Evolutionary conservation across 2,329 filamentous ascomycete species (phyloP).

Genomic region (Aspergillus sp.): DNA sequence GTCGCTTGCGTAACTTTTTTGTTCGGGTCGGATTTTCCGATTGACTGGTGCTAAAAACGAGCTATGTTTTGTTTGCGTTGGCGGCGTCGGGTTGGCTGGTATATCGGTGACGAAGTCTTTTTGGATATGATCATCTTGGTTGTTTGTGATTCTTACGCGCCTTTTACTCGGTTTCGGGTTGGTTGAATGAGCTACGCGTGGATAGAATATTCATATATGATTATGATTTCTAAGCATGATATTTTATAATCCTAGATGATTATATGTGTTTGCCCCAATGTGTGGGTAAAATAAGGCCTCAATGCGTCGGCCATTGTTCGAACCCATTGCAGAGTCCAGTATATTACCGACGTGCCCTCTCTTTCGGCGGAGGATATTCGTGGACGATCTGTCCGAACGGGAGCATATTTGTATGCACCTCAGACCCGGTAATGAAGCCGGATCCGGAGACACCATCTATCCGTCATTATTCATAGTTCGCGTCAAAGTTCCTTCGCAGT

Average conservation of each 20-base stretch:
- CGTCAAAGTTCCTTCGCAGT: not conserved
- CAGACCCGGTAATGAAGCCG: not conserved
- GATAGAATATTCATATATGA: not conserved
- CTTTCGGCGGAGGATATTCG: not conserved
- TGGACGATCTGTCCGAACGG: not conserved
- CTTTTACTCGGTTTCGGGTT: not conserved
- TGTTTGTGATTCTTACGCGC: not conserved
- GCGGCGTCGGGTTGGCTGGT: conserved; percentile 10
- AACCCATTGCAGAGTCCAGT: not conserved
- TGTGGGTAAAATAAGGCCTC: not conserved
- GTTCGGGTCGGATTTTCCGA: not conserved
- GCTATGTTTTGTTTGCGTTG: not conserved
- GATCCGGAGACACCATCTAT: not conserved
- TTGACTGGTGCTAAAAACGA: not conserved
- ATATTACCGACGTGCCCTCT: not conserved
- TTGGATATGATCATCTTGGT: not conserved
- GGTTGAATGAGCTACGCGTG: not conserved
- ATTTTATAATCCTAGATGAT: not conserved
- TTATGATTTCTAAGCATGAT: not conserved
- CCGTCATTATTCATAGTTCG: not conserved
- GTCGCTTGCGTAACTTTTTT: not conserved
- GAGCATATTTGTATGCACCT: not conserved
- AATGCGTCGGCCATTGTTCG: not conserved
- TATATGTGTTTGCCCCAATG: not conserved
- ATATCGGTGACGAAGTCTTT: not conserved